These are phyloP conservation scores for Limnanthes douglasii DNA, from an alignment of 345 rosid genomes.

Conservation along the genomic window DNA sequence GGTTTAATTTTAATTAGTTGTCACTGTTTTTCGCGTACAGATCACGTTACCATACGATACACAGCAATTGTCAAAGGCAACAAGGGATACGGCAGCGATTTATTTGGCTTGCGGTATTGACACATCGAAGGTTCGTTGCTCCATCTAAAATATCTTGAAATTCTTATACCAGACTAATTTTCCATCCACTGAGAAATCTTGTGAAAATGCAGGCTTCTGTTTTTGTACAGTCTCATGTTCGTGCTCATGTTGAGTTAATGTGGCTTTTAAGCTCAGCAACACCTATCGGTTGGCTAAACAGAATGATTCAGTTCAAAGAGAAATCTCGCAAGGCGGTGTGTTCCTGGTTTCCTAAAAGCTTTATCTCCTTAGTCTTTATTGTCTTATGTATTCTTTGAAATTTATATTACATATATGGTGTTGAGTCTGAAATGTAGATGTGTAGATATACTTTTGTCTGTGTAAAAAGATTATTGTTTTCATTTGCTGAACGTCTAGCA, in stretches of 20 bases:
- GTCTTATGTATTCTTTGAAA: no score
- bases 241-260: slow-evolving; percentile 70
- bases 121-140: slow-evolving; percentile 40
- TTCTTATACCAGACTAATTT: not conserved
- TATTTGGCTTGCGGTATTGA: slow-evolving; percentile 91
- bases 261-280: slow-evolving; percentile 67
- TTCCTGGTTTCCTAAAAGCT: slow-evolving; percentile 13
- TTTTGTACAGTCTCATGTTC: slow-evolving; percentile 83
- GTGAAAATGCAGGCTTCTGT: slow-evolving; percentile 60
- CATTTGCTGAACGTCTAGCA: no score
- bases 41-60: slow-evolving; percentile 68
- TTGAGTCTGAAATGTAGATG: no score
- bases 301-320: slow-evolving; percentile 91
- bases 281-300: slow-evolving; percentile 86
- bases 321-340: slow-evolving; percentile 76
- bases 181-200: not conserved
- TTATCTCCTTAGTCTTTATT: not conserved
- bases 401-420: no score
- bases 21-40: slow-evolving; percentile 17
- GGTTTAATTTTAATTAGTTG: not conserved
- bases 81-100: slow-evolving; percentile 78
- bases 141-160: slow-evolving; percentile 1
- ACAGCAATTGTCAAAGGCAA: slow-evolving; percentile 47
- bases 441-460: no score
- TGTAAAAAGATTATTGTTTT: no score